Base-by-base conservation (phyloP, 2,329 filamentous ascomycete species). In the Alternaria ventricosa region DNA sequence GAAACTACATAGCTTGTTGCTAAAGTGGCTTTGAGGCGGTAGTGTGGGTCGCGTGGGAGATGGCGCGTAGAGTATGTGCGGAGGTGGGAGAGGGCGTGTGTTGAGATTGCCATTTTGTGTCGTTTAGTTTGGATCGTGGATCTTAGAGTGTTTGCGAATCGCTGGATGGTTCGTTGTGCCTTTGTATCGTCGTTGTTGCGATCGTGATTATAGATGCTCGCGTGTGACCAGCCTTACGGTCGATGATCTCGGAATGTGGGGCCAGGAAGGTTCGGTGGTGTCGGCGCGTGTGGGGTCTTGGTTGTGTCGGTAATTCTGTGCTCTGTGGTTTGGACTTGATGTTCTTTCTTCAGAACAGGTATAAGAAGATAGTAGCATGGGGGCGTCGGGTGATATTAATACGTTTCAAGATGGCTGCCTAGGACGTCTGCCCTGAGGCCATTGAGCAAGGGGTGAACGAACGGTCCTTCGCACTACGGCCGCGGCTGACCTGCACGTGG, bases 1-100 rank as follows among this genome's bases (percentile, higher is more conserved):
- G 71, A 75, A 6, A 79, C 75, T 2, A 81, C 72, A 50, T 81
- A 82, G 12, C 74, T 73, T 1, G 76, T 80, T 66, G 78, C 78
- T 12, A 80, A 73, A 8, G 70, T 71, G 23, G 75, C 75, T 62
- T 80, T 78, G 56, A 80, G 72, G 6, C 70, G 67, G 65, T 75
- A 78, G 64, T 74, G 76, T 1, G 78, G 77, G 49, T 80, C 76
- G 60, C 75, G 77, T 2, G 76, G 75, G 13, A 76, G 51, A 12
- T 70, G 67, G 18, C 70, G 66, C 18, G 78, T 75, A 0, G 78
- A 79, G 71, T 81, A 81, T 56, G 73, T 77, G 50, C 79, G 75
- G 36, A 80, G 58, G 20, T 76, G 73, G 53, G 71, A 61, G 45
- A 78, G 47, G 28, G 73, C 71, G 60, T 78, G 76, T 60, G 76